Evolutionary conservation across 768 basidiomycete species (phyloP).

Genomic region (Phanerodontia chrysosporium): DNA sequence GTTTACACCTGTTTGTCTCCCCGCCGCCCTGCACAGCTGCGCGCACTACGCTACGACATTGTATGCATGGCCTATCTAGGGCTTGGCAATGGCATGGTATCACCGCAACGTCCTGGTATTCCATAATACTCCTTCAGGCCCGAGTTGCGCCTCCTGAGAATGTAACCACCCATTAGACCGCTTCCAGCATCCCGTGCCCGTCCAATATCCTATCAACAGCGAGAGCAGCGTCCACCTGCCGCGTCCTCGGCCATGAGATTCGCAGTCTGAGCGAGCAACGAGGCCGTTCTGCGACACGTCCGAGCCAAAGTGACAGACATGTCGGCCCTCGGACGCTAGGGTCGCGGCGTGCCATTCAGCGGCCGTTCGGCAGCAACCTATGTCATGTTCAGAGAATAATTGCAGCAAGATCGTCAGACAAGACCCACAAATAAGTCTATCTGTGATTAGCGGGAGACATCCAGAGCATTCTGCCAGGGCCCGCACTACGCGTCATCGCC

Average conservation of each 20-base stretch:
- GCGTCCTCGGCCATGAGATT: too few relatives aligned
- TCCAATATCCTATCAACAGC: too few relatives aligned
- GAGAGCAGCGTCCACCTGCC: too few relatives aligned
- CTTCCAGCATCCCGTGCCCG: too few relatives aligned
- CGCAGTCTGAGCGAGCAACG: background rate
- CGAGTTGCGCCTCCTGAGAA: background rate
- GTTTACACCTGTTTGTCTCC: background rate
- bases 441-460: background rate
- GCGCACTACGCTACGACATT: background rate
- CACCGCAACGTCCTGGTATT: background rate
- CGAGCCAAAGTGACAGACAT: background rate
- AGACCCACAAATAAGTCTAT: background rate
- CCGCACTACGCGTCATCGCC: conserved; percentile 46
- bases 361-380: background rate
- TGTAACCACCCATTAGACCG: background rate
- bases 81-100: background rate
- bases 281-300: background rate
- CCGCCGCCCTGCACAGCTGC: too few relatives aligned
- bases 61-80: background rate
- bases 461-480: background rate
- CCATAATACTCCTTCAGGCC: background rate
- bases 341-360: background rate
- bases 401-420: background rate
- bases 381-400: background rate
- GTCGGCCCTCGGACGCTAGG: background rate